Evolutionary conservation across 2,329 filamentous ascomycete genomes (phyloP), one percentile per base, ranked within the genome.

Genomic region (Aspergillus terreus): DNA sequence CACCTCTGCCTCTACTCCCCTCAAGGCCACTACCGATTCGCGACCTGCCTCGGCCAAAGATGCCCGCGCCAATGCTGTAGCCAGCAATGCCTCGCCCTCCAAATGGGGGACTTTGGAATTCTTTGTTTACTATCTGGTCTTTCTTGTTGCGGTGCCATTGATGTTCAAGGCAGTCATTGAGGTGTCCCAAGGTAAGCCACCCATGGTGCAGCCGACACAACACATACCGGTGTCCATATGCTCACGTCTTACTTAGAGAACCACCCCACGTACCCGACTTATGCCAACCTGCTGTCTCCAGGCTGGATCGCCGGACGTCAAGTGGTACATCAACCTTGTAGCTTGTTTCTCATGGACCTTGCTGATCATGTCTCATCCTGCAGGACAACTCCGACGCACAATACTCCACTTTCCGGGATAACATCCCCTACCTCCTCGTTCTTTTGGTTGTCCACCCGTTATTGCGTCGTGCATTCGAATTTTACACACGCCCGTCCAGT

Each of bases 271-370:
- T 99, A 94, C 67, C 68, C 79, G 52, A 88, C 86, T 60, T 96
- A 86, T 66, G 80, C 86, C 55, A 76, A 77, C 53, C 76, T 86
- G 36, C 81, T 99, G 14, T 85, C 84, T 2, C 79, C 84, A 7
- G 95, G 94, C 60, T 99, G 94, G 94, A 88, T 99, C 51, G 88
- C 87, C 6, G 92, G 92, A 23, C 87, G 92, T 53, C 90, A 90
- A 79, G 90, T 97, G 56, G 88, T 90, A 78, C 63, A 83, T 69
- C 62, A 59, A 14, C 4, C 7, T 12, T 32, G 11, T 7, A 5
- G 40, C 19, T 27, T 25, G 3, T 30, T 2, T 41, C 12, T 5
- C 6, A 15, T 6, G 3, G 33, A 44, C 6, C 10, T 32, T 10
- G 23, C 38, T 43, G 35, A 38, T 17, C 35, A 15, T 21, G 41